Evolutionary conservation across 106 monocot species (phyloP), one percentile per base, ranked within the genome.

Genomic region (Amphibolis antarctica): DNA sequence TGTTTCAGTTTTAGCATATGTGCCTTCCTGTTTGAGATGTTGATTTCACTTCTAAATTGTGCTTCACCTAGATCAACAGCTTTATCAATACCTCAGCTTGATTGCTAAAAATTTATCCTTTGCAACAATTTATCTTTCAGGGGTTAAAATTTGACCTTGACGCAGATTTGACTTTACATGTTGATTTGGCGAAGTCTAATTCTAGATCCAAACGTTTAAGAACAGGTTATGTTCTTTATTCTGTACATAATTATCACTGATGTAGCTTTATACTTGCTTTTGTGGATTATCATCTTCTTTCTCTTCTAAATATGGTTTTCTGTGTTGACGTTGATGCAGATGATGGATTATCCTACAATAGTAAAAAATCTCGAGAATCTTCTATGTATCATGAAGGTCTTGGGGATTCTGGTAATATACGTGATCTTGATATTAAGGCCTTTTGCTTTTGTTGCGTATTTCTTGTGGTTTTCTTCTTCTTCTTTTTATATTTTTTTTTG

Each of bases 121-220:
- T 36, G 7, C 36, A 36, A 36, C 36, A 36, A 2, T 36, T 36
- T 36, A 9, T 56, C 18, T 66, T 68, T 19, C 72, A 92, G 92
- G 88, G 88, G 48, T 55, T 85, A 52, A 53, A 82, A 13, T 92
- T 92, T 88, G 92, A 92, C 71, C 82, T 92, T 70, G 84, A 92
- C 69, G 85, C 59, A 46, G 82, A 85, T 43, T 82, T 77, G 48
- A 67, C 77, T 70, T 70, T 92, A 14, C 66, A 82, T 55, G 69
- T 92, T 65, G 84, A 92, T 64, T 73, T 92, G 80, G 92, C 92
- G 12, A 92, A 84, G 59, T 77, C 84, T 46, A 92, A 92, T 57
- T 92, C 92, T 14, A 88, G 80, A 71, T 56, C 70, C 46, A 88
- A 88, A 74, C 92, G 84, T 26, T 44, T 59, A 48, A 80, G 78